Conservation (phyloP, 345 rosid genomes). For the Erodium maritimum region DNA sequence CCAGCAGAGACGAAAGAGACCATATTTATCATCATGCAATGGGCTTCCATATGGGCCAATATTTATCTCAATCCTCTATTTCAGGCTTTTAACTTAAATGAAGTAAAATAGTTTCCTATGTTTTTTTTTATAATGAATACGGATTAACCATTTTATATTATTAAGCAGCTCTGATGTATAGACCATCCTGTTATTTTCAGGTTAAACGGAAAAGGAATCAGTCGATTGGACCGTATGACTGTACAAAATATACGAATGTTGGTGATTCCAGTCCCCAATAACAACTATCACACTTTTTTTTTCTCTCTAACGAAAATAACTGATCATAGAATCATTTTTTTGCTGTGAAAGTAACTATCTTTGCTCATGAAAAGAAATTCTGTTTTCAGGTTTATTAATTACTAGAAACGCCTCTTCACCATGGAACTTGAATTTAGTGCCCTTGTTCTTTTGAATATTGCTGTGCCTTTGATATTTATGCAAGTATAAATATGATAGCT, state of each 20-base stretch:
- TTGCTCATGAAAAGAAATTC: background rate
- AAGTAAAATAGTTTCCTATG: too few relatives aligned
- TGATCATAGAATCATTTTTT: background rate
- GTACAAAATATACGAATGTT: constrained; percentile 64
- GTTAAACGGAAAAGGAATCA: constrained; percentile 60
- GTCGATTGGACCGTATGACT: constrained; percentile 81
- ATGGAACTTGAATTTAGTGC: too few relatives aligned
- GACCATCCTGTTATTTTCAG: constrained; percentile 24
- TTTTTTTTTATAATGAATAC: too few relatives aligned
- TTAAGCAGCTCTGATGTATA: constrained; percentile 3
- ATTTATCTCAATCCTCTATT: background rate
- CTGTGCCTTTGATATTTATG: too few relatives aligned
- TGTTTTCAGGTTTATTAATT: too few relatives aligned
- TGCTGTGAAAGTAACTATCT: background rate
- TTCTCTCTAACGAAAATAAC: background rate
- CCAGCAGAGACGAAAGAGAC: background rate
- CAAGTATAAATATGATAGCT: too few relatives aligned
- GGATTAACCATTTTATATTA: background rate
- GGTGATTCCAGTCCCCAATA: constrained; percentile 21
- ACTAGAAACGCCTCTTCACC: too few relatives aligned
- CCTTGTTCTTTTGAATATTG: too few relatives aligned
- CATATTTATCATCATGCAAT: background rate
- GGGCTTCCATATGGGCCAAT: background rate
- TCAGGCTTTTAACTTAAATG: background rate
- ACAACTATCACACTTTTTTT: background rate